These are phyloP conservation scores for Cucumis hystrix DNA, from an alignment of 306 rosid species.

Conservation along the genomic window DNA sequence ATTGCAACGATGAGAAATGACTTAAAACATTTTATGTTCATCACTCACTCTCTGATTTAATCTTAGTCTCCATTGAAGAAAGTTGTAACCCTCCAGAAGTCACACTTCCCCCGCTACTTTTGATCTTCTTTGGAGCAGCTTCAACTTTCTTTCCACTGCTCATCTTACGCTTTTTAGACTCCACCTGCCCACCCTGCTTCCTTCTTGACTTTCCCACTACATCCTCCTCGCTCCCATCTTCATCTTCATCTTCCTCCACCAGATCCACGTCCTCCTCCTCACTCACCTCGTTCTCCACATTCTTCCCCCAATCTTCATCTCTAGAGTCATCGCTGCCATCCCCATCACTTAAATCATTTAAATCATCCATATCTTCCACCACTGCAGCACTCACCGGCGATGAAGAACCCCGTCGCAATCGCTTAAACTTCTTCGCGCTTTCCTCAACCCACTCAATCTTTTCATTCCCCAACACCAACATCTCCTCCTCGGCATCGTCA, in stretches of 20 bases:
- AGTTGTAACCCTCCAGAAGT: slow-evolving; percentile 15
- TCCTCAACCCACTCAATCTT: slow-evolving; percentile 51
- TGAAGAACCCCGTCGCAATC: slow-evolving; percentile 26
- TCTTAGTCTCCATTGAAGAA: slow-evolving; percentile 19
- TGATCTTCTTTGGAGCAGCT: slow-evolving; percentile 45
- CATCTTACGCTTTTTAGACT: slow-evolving; percentile 36
- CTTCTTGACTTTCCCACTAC: slow-evolving; percentile 17
- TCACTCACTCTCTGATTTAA: slow-evolving; percentile 40
- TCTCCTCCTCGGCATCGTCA: slow-evolving; percentile 68
- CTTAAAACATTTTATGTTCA: background rate
- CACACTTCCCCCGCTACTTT: slow-evolving; percentile 22
- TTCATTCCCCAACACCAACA: slow-evolving; percentile 42
- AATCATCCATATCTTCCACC: slow-evolving; percentile 12
- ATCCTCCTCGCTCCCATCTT: slow-evolving; percentile 30
- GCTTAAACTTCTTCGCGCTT: slow-evolving; percentile 23
- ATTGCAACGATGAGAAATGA: background rate
- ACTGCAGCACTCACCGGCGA: background rate
- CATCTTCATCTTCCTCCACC: slow-evolving; percentile 24
- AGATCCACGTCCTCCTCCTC: slow-evolving; percentile 30
- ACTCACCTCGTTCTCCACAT: slow-evolving; percentile 21
- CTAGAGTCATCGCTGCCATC: slow-evolving; percentile 42
- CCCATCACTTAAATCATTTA: slow-evolving; percentile 6
- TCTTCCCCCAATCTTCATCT: slow-evolving; percentile 72
- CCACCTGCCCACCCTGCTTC: slow-evolving; percentile 19
- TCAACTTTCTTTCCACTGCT: slow-evolving; percentile 19